Base-by-base conservation (phyloP, 2,329 filamentous ascomycete genomes). In the Colletotrichum viniferum region DNA sequence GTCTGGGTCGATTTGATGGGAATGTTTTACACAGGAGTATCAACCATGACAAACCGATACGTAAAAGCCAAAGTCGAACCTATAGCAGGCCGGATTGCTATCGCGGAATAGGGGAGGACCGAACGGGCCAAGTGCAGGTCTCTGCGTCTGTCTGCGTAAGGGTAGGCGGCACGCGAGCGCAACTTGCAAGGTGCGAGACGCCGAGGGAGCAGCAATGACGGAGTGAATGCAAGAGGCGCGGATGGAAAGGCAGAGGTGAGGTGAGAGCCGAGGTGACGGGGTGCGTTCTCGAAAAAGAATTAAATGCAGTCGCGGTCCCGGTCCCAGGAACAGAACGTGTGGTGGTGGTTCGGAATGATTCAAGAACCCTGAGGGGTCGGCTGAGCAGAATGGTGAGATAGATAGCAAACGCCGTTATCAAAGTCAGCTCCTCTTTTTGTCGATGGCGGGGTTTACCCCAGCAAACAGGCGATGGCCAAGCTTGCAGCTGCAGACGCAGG, bases 281-380 rank as follows among this genome's bases (percentile, higher is more conserved):
- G 72, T 71, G 55, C 65, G 55, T 28, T 71, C 10, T 66, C 48
- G 62, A 73, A 62, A 66, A 65, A 74, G 18, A 52, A 38, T 66
- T 30, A 74, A 66, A 71, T 66, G 72, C 61, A 28, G 64, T 67
- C 12, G 63, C 24, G 24, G 68, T 74, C 60, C 68, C 55, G 24
- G 68, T 74, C 52, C 68, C 55, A 52, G 72, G 68, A 61, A 34
- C 58, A 32, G 58, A 30, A 61, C 58, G 28, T n/a, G 58, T 32
- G 30, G 36, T 18, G 36, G 38, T n/a, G 36, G 36, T 18, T 24
- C 52, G 52, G 61, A 66, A 71, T 74, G 72, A 74, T 74, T 72
- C 72, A 74, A 66, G 61, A 72, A 74, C 72, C 72, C 72, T 74
- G 72, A 74, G 73, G 63, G 69, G 73, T 76, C 56, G 64, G 48